phyloP scores from a whole-genome alignment of 495 filamentous ascomycete genomes.

The Talaromyces borbonicus region DNA sequence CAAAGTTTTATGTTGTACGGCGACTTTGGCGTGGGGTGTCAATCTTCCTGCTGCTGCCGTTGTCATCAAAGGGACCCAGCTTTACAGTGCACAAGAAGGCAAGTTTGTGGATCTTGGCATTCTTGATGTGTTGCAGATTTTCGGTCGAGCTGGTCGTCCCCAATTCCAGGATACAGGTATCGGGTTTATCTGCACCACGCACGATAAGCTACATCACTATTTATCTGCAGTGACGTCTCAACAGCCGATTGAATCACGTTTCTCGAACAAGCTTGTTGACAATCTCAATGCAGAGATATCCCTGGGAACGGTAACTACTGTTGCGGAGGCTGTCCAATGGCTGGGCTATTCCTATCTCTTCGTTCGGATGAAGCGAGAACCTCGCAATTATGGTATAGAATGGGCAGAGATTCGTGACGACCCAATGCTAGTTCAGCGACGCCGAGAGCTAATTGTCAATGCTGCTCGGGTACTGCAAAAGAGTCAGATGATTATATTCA shows the following conservation, averaged over 20 bases:
- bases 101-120: constrained; percentile 96
- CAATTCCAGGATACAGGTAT: constrained; percentile 95
- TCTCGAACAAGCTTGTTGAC: constrained; percentile 84
- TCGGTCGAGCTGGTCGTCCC: constrained; percentile 92
- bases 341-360: constrained; percentile 96
- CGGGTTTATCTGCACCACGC: constrained; percentile 91
- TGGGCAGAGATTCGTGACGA: constrained; percentile 86
- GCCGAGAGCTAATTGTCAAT: constrained; percentile 73
- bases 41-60: constrained; percentile 96
- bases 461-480: constrained; percentile 77
- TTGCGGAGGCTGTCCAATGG: constrained; percentile 92
- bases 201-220: constrained; percentile 89
- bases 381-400: constrained; percentile 89
- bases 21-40: constrained; percentile 96
- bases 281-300: constrained; percentile 96
- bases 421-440: constrained; percentile 68
- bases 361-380: constrained; percentile 89
- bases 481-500: constrained; percentile 98
- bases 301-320: constrained; percentile 87
- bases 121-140: constrained; percentile 95
- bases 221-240: constrained; percentile 88
- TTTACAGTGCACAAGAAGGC: constrained; percentile 92
- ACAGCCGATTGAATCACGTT: constrained; percentile 89
- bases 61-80: constrained; percentile 93
- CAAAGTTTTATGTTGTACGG: constrained; percentile 96